phyloP scores from a whole-genome alignment of 768 basidiomycete genomes.

The Suillus luteus region DNA sequence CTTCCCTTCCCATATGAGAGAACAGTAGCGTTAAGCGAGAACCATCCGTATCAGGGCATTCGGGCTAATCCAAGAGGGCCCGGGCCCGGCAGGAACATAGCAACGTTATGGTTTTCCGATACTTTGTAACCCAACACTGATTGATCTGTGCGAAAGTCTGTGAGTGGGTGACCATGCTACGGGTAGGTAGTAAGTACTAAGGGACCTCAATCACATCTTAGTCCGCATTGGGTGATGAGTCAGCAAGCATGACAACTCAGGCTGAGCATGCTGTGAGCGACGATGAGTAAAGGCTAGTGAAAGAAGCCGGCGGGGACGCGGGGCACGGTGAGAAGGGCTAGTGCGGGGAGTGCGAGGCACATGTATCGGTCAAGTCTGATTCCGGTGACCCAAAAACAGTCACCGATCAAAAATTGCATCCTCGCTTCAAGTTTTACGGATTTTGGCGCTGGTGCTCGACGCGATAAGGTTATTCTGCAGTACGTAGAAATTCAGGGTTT shows the following conservation, averaged over 20 bases:
- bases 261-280: not conserved
- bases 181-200: not conserved
- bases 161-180: too few species aligned
- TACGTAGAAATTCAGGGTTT: not conserved
- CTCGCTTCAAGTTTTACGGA: not conserved
- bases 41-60: not conserved
- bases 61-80: not conserved
- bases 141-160: not conserved
- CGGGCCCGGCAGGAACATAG: not conserved
- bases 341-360: not conserved
- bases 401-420: not conserved
- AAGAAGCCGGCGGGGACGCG: not conserved
- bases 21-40: slow-evolving; percentile 3
- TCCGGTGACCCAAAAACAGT: not conserved
- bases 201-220: not conserved
- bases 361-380: not conserved
- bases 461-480: not conserved
- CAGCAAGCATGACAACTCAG: not conserved
- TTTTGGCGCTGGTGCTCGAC: not conserved
- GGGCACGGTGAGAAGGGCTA: not conserved
- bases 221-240: not conserved
- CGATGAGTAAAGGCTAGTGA: not conserved
- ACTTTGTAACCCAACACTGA: not conserved
- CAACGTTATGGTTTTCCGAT: not conserved
- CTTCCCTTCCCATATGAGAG: slow-evolving; percentile 7